Evolutionary conservation across 1,284 basidiomycete genomes (phyloP).

Genomic region (Peniophora sp.): DNA sequence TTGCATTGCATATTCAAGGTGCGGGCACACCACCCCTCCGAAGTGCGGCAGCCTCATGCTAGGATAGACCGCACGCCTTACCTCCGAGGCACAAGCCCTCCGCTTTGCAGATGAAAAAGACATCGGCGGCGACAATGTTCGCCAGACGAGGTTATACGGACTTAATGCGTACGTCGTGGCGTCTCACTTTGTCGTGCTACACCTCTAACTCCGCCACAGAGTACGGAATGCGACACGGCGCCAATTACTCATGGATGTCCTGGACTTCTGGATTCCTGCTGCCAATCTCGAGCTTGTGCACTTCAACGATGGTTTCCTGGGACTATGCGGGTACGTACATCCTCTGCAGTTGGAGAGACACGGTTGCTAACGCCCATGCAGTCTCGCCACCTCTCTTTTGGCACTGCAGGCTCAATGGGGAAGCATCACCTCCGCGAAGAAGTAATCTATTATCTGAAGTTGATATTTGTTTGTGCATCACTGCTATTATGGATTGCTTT

Average conservation of each 20-base stretch:
- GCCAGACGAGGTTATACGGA: constrained; percentile 51
- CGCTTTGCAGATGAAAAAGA: constrained; percentile 51
- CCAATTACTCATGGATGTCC: constrained; percentile 75
- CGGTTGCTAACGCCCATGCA: constrained; percentile 17
- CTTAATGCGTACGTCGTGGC: constrained; percentile 55
- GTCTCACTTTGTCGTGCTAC: constrained; percentile 5
- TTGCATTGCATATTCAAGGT: constrained; percentile 64
- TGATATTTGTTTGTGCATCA: neutral
- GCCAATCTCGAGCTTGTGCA: constrained; percentile 73
- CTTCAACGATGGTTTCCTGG: constrained; percentile 82
- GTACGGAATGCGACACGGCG: constrained; percentile 57
- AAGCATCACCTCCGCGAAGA: constrained; percentile 33
- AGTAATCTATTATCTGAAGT: constrained; percentile 15
- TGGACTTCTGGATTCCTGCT: constrained; percentile 88
- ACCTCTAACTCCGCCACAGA: constrained; percentile 28
- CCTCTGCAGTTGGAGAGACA: neutral
- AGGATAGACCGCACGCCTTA: constrained; percentile 49
- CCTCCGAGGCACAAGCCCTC: constrained; percentile 49
- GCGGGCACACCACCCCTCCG: neutral
- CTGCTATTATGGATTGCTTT: too few species aligned
- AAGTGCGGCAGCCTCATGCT: neutral
- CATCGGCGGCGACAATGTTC: constrained; percentile 58
- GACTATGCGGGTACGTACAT: constrained; percentile 68
- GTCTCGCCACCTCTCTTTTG: constrained; percentile 53
- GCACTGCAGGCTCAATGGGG: constrained; percentile 49